These are phyloP conservation scores for Candida tallmaniae DNA, from an alignment of 805 yeast species.

Conservation along the genomic window DNA sequence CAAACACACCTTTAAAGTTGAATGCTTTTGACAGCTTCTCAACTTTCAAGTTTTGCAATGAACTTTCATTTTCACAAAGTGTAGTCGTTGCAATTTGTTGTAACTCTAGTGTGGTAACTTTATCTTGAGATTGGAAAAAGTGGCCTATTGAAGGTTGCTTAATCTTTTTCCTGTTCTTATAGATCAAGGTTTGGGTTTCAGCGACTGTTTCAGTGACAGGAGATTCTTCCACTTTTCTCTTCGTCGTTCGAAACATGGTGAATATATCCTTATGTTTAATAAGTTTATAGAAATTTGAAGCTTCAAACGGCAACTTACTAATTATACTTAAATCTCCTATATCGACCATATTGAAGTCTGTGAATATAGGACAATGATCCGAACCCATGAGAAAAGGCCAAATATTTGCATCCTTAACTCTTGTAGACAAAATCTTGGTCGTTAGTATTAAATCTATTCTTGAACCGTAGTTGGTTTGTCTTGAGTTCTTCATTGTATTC, in stretches of 20 bases:
- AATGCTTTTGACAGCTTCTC: no score
- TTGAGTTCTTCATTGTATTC: constrained; percentile 72
- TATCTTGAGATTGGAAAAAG: constrained; percentile 18
- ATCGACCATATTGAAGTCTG: constrained; percentile 47
- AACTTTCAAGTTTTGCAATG: no score
- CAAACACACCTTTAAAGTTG: constrained; percentile 12
- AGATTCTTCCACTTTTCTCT: constrained; percentile 8
- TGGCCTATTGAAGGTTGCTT: constrained; percentile 21
- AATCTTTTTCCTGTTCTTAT: constrained; percentile 14
- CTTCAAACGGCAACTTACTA: constrained; percentile 45
- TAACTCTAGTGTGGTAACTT: no score
- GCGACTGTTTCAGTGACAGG: constrained; percentile 3
- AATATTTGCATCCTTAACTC: constrained; percentile 45
- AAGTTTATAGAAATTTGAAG: constrained; percentile 43
- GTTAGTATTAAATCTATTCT: constrained; percentile 75
- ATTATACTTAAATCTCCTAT: background rate
- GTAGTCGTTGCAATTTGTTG: no score
- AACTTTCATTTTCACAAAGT: no score
- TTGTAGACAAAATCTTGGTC: constrained; percentile 32
- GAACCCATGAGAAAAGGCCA: constrained; percentile 75
- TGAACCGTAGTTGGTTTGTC: constrained; percentile 85
- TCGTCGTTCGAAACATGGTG: constrained; percentile 18
- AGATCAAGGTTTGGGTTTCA: constrained; percentile 12
- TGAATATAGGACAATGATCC: constrained; percentile 89
- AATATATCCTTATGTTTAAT: constrained; percentile 30